Conservation (phyloP, 805 yeast genomes). For the Pichia occidentalis region DNA sequence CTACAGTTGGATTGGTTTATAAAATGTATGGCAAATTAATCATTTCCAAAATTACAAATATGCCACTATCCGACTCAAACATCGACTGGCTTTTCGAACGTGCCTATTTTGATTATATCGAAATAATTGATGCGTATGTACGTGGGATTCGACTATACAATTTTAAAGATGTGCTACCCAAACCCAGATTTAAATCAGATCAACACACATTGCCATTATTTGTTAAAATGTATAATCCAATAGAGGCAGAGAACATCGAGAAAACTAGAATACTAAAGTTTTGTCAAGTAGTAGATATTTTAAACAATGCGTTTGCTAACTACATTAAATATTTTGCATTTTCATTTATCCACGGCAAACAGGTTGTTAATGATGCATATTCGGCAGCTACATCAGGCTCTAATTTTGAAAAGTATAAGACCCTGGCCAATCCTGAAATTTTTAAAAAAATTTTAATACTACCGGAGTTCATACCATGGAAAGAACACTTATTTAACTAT, state of each 20-base stretch:
- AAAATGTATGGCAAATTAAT: slow-evolving; percentile 73
- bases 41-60: slow-evolving; percentile 40
- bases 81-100: slow-evolving; percentile 61
- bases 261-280: slow-evolving; percentile 56
- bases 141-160: slow-evolving; percentile 77
- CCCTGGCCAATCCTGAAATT: not conserved
- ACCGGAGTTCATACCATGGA: slow-evolving; percentile 82
- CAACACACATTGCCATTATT: slow-evolving; percentile 69
- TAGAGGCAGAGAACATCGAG: slow-evolving; percentile 67
- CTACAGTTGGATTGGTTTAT: slow-evolving; percentile 88
- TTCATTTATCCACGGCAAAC: slow-evolving; percentile 85
- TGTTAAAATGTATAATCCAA: slow-evolving; percentile 72
- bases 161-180: slow-evolving; percentile 44
- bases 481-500: slow-evolving; percentile 60
- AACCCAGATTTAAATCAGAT: slow-evolving; percentile 59
- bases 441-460: slow-evolving; percentile 53
- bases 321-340: slow-evolving; percentile 64
- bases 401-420: not conserved
- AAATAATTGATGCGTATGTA: slow-evolving; percentile 78
- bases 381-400: slow-evolving; percentile 52
- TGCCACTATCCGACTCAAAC: slow-evolving; percentile 23
- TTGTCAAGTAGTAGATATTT: slow-evolving; percentile 59
- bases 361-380: slow-evolving; percentile 61
- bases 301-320: slow-evolving; percentile 71
- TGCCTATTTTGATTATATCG: slow-evolving; percentile 76